phyloP scores from a whole-genome alignment of 306 rosid genomes.

The Trifolium subterraneum region DNA sequence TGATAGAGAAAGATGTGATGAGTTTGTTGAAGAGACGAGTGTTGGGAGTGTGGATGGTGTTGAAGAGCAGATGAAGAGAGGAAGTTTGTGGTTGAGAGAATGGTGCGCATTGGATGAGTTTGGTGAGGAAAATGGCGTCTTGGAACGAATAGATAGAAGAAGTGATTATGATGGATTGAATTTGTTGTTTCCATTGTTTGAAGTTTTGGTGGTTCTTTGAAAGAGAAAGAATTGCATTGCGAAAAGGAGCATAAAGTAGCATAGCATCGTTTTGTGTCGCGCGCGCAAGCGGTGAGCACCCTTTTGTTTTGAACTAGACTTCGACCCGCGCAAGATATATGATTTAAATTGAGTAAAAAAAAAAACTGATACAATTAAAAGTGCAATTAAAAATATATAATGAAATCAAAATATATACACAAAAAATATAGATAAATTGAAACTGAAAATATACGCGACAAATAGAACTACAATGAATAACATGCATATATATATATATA shows the following conservation, averaged over 20 bases:
- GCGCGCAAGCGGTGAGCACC: too few species aligned
- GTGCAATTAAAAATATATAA: too few species aligned
- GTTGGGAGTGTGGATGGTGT: conserved; percentile 31
- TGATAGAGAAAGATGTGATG: conserved; percentile 39
- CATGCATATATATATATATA: too few species aligned
- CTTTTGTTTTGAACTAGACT: too few species aligned
- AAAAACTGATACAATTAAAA: too few species aligned
- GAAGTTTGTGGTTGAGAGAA: conserved; percentile 18
- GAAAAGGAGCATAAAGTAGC: background rate
- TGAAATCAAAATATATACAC: too few species aligned
- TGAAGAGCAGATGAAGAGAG: conserved; percentile 34
- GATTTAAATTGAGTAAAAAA: too few species aligned
- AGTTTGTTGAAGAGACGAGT: conserved; percentile 42
- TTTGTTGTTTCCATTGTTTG: conserved; percentile 37
- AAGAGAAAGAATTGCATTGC: conserved; percentile 16
- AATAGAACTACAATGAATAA: too few species aligned
- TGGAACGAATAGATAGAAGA: conserved; percentile 20
- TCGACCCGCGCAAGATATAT: too few species aligned
- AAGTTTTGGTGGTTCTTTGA: conserved; percentile 17
- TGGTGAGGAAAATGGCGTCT: conserved; percentile 36
- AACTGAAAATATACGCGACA: too few species aligned
- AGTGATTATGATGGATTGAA: conserved; percentile 48
- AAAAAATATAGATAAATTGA: too few species aligned
- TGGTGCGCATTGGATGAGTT: conserved; percentile 31
- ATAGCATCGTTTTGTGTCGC: background rate